A percentile compares a stretch with the other conserved stretches of the same genome.
Evolutionary conservation across 2,329 filamentous ascomycete species (phyloP).

Genomic region (Pseudocercospora ulei): DNA sequence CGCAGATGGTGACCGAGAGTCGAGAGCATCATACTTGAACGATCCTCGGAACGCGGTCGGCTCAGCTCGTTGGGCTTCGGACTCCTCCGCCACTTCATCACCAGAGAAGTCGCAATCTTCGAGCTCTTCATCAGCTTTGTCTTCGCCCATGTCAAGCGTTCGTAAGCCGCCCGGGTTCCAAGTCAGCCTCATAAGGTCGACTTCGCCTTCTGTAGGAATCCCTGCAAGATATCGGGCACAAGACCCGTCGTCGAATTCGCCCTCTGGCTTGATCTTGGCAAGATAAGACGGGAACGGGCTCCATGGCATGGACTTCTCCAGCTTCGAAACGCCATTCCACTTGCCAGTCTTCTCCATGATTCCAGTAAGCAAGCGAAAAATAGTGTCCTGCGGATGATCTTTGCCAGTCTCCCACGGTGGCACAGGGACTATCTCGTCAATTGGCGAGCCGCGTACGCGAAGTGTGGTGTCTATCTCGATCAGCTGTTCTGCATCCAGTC

Average conservation of each 20-base stretch:
- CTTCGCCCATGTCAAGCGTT: constrained; percentile 36
- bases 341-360: constrained; percentile 30
- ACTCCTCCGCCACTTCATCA: constrained; percentile 10
- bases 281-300: constrained; percentile 40
- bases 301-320: constrained; percentile 42
- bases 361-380: constrained; percentile 19
- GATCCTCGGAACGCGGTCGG: too few relatives aligned
- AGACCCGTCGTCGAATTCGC: constrained; percentile 37
- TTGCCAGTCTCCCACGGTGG: constrained; percentile 43
- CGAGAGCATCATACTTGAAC: too few relatives aligned
- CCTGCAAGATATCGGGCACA: constrained; percentile 34
- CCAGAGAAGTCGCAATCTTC: constrained; percentile 10
- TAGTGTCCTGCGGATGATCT: constrained; percentile 28
- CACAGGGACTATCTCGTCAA: constrained; percentile 39
- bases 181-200: constrained; percentile 37
- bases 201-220: constrained; percentile 30
- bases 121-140: constrained; percentile 35
- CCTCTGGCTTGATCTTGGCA: constrained; percentile 34
- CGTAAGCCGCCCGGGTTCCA: constrained; percentile 45
- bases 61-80: not conserved
- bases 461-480: constrained; percentile 42
- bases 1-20: too few relatives aligned
- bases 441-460: constrained; percentile 42
- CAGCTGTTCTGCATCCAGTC: constrained; percentile 40
- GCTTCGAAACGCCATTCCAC: constrained; percentile 38